Evolutionary conservation across 306 rosid genomes (phyloP).

Genomic region (Medicago arabica): DNA sequence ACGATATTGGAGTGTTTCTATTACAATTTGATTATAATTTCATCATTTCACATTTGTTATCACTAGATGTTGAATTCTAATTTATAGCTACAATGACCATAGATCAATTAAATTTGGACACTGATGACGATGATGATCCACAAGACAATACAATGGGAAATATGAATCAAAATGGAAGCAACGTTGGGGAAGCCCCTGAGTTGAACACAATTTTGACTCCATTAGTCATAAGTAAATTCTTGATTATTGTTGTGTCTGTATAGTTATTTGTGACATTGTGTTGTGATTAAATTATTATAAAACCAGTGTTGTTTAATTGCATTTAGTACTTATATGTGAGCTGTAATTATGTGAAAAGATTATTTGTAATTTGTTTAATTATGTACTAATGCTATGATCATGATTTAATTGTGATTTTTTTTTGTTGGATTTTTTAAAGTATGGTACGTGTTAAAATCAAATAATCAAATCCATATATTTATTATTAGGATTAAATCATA

Average conservation of each 20-base stretch:
- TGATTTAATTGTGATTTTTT: not conserved
- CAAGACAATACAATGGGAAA: not conserved
- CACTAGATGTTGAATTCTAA: not conserved
- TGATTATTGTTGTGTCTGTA: not conserved
- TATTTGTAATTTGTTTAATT: not conserved
- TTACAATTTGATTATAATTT: not conserved
- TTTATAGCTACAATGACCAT: not conserved
- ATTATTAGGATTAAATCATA: too few species aligned
- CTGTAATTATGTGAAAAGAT: not conserved
- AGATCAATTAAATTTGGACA: slow-evolving; percentile 3
- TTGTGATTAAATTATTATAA: not conserved
- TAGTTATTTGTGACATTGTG: slow-evolving; percentile 3
- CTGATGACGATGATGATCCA: not conserved
- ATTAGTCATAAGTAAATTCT: not conserved
- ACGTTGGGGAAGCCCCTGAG: not conserved
- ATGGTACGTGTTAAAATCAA: not conserved
- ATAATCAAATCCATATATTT: too few species aligned
- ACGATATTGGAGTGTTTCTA: not conserved
- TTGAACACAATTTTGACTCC: not conserved
- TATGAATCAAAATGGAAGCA: slow-evolving; percentile 2
- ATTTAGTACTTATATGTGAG: not conserved
- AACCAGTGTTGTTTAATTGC: not conserved
- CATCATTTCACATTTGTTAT: not conserved
- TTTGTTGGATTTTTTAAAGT: not conserved
- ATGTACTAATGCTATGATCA: not conserved